Conservation (phyloP, 2,329 filamentous ascomycete genomes). For the Cordyceps cicadae region DNA sequence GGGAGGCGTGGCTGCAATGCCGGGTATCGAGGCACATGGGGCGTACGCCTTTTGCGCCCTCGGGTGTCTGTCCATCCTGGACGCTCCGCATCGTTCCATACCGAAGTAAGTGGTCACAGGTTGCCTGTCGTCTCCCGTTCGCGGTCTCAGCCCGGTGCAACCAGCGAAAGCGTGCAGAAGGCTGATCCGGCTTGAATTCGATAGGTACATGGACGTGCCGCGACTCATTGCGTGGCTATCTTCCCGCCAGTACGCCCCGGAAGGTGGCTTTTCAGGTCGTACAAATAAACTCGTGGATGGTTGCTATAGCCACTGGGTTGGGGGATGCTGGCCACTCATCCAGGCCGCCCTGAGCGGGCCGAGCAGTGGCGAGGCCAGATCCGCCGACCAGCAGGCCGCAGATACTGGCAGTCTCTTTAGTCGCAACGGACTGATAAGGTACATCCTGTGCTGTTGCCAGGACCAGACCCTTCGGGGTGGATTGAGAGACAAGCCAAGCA, state of each 20-base stretch:
- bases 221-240: constrained; percentile 81
- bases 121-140: not conserved
- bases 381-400: constrained; percentile 23
- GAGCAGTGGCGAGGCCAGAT: constrained; percentile 23
- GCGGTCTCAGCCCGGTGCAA: not conserved
- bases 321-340: constrained; percentile 85
- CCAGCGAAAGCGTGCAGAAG: constrained; percentile 12
- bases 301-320: constrained; percentile 97
- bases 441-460: constrained; percentile 86
- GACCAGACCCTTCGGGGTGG: constrained; percentile 63
- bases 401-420: constrained; percentile 56
- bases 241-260: constrained; percentile 78
- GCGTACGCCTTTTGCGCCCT: constrained; percentile 94
- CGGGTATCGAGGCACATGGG: constrained; percentile 85
- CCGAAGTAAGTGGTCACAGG: constrained; percentile 48
- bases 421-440: constrained; percentile 75
- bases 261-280: constrained; percentile 86
- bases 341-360: constrained; percentile 64
- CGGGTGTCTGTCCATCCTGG: constrained; percentile 79
- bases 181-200: constrained; percentile 20
- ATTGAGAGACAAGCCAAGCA: constrained; percentile 86
- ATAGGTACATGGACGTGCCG: constrained; percentile 66
- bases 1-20: constrained; percentile 81
- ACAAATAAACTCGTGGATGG: constrained; percentile 98
- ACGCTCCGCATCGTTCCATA: constrained; percentile 66